Base-by-base conservation (phyloP, 805 yeast species). In the Wilhelminamyces savonicus region DNA sequence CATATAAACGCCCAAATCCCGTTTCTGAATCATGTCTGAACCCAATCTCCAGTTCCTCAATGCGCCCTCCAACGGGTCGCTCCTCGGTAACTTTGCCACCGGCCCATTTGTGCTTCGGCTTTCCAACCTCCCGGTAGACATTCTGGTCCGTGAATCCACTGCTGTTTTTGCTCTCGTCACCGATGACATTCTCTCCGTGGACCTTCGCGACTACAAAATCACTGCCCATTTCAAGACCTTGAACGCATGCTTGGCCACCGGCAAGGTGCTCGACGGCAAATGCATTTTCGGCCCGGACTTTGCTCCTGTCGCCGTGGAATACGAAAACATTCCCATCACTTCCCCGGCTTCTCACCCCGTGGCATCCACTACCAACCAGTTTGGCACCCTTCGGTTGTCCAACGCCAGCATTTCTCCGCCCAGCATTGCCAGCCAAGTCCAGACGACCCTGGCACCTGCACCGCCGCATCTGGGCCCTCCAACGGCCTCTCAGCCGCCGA, bases 161-260 rank as follows among this genome's bases (percentile, higher is more conserved):
- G 62, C 79, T 11, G 66, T 82, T 6, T 82, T 82, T 49, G 71
- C 90, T 5, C 56, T 82, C 31, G 82, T 84, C n/a, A 56, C 65
- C 37, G 85, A 79, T 41, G 79, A 64, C 36, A 46, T 78, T 27
- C 39, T 68, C 21, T 65, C 56, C 34, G 56, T 76, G 23, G 81
- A 74, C 31, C 41, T 75, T 22, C 46, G 56, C 16, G 69, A 66
- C 35, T 42, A 37, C 30, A 39, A 34, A 30, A 46, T 62, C 28
- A 48, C 44, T 28, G 70, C 64, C 16, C 48, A 41, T 31, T 66
- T 65, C 50, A 54, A 52, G 31, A 59, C 46, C 39, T 41, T 48
- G 21, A 53, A 54, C 41, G 57, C 70, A 11, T 64, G 70, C 43
- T 35, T 61, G 22, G 54, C 70, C 13, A 59, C 69, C 2, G 64